Percentiles rank a stretch among this genome's conserved stretches.
Conservation (phyloP, 345 rosid genomes). For the Syzygium oleosum region DNA sequence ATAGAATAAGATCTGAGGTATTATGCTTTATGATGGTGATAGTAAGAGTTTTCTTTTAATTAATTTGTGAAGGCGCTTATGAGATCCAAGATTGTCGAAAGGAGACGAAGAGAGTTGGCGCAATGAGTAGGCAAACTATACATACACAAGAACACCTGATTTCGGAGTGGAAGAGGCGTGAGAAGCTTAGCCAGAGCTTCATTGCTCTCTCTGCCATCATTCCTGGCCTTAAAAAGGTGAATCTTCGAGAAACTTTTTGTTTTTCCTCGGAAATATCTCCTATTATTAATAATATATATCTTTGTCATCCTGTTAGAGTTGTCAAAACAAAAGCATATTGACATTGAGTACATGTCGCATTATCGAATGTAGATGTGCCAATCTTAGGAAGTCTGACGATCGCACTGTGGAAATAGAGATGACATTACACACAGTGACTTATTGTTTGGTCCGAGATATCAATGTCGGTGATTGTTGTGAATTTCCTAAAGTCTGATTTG, state of each 20-base stretch:
- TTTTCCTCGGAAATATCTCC: neutral
- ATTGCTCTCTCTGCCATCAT: slow-evolving; percentile 64
- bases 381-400: neutral
- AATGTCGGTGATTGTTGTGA: neutral
- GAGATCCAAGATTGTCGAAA: neutral
- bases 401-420: too few species aligned
- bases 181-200: slow-evolving; percentile 58
- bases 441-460: neutral
- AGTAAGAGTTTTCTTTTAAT: neutral
- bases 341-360: neutral
- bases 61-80: neutral
- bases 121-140: slow-evolving; percentile 24
- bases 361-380: neutral
- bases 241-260: too few species aligned
- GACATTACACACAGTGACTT: too few species aligned
- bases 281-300: neutral
- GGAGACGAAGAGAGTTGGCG: slow-evolving; percentile 3
- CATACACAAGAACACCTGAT: slow-evolving; percentile 69
- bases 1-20: neutral
- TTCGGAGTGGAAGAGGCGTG: slow-evolving; percentile 77
- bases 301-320: neutral
- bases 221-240: slow-evolving; percentile 72
- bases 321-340: too few species aligned
- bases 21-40: neutral
- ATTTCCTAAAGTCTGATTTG: neutral